Conservation (phyloP, 2,329 filamentous ascomycete species). For the Pseudogymnoascus verrucosus region DNA sequence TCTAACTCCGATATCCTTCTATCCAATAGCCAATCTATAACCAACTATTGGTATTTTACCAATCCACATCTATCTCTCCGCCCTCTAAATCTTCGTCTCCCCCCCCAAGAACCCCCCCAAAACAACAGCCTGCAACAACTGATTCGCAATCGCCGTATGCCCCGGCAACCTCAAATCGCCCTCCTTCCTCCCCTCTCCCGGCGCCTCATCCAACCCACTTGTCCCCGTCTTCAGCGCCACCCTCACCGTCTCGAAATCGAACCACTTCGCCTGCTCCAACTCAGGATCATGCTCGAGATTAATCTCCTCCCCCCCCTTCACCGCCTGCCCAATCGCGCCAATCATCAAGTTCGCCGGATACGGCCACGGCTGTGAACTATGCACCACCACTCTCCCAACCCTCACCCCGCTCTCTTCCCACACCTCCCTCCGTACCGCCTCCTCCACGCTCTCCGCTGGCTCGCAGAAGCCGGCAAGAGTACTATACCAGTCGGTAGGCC, state of each 20-base stretch:
- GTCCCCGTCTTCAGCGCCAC: conserved; percentile 63
- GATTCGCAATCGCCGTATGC: conserved; percentile 83
- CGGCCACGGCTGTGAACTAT: conserved; percentile 81
- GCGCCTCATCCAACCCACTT: conserved; percentile 56
- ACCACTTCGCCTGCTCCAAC: conserved; percentile 85
- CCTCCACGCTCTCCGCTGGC: conserved; percentile 76
- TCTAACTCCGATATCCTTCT: neutral
- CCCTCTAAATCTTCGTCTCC: conserved; percentile 21
- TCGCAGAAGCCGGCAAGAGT: conserved; percentile 84
- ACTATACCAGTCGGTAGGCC: conserved; percentile 78
- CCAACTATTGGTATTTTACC: neutral
- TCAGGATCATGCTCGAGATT: conserved; percentile 83
- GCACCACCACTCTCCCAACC: conserved; percentile 70
- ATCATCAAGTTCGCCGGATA: conserved; percentile 83
- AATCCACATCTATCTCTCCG: neutral
- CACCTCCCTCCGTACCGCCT: conserved; percentile 74
- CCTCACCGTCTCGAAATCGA: conserved; percentile 69
- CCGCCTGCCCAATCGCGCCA: conserved; percentile 77
- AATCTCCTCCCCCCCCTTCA: conserved; percentile 72
- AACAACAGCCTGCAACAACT: conserved; percentile 71
- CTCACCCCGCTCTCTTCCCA: conserved; percentile 78
- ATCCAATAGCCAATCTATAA: neutral
- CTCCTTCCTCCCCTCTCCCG: conserved; percentile 62
- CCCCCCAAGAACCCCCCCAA: conserved; percentile 56
- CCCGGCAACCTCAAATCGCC: conserved; percentile 75